These are phyloP conservation scores for Diaporthe eres DNA, from an alignment of 2,329 filamentous ascomycete genomes.

Conservation along the genomic window DNA sequence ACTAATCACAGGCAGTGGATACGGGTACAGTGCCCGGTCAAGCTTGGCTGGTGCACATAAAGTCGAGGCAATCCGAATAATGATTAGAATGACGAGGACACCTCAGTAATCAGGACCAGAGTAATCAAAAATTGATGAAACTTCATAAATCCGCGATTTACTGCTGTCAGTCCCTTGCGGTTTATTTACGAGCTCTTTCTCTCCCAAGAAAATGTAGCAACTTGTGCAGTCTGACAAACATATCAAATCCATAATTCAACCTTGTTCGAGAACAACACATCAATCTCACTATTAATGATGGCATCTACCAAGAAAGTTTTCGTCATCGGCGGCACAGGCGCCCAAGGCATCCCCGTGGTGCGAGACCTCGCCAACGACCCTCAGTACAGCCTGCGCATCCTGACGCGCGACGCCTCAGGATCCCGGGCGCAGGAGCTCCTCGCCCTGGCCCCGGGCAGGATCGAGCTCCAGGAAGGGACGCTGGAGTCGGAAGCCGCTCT, in stretches of 20 bases:
- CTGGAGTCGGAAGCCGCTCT: constrained; percentile 62
- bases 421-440: constrained; percentile 58
- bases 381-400: constrained; percentile 59
- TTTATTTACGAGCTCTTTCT: too few relatives aligned
- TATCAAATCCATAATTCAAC: neutral
- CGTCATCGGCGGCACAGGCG: constrained; percentile 65
- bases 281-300: neutral
- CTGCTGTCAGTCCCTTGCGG: too few relatives aligned
- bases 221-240: neutral
- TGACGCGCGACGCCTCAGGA: constrained; percentile 62
- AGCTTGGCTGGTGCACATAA: neutral
- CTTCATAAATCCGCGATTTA: too few relatives aligned
- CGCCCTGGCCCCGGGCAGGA: constrained; percentile 54
- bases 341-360: constrained; percentile 64
- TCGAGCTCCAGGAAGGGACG: constrained; percentile 63
- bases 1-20: neutral
- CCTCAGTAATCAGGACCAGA: neutral
- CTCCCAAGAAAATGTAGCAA: neutral
- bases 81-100: neutral
- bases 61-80: neutral
- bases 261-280: neutral
- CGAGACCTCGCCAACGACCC: constrained; percentile 57
- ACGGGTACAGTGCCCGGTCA: neutral
- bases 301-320: constrained; percentile 44
- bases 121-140: neutral